Conservation (phyloP, 2,329 filamentous ascomycete species). For the Chaetomiaceae sp. region DNA sequence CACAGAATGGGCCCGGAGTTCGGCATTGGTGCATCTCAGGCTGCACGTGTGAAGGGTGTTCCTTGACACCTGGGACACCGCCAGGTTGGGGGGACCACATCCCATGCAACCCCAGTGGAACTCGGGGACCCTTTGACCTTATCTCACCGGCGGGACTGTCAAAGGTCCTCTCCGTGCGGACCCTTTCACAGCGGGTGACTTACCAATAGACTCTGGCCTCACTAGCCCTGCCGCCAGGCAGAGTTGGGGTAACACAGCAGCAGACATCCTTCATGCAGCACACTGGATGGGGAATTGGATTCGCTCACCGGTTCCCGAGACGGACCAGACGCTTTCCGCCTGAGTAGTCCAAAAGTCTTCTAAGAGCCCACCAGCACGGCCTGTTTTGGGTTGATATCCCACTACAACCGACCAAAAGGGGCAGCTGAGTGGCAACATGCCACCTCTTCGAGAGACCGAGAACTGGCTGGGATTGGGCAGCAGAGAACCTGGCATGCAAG, state of each 20-base stretch:
- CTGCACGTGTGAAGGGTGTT: neutral
- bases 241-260: conserved; percentile 4
- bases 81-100: neutral
- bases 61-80: neutral
- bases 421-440: neutral
- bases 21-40: neutral
- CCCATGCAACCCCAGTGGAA: neutral
- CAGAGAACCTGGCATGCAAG: neutral
- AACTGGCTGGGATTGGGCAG: no score
- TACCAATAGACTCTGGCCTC: neutral
- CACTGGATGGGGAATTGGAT: neutral
- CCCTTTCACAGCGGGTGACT: neutral
- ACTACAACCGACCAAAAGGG: neutral
- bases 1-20: neutral
- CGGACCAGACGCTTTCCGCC: no score
- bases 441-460: no score
- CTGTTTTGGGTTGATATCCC: neutral
- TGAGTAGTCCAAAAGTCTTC: no score
- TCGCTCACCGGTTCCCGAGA: neutral
- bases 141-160: neutral
- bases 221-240: neutral
- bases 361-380: no score
- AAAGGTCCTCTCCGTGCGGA: neutral
- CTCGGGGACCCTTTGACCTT: neutral
- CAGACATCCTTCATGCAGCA: neutral